Conservation (phyloP, 768 basidiomycete species). For the Boletellus sp. region DNA sequence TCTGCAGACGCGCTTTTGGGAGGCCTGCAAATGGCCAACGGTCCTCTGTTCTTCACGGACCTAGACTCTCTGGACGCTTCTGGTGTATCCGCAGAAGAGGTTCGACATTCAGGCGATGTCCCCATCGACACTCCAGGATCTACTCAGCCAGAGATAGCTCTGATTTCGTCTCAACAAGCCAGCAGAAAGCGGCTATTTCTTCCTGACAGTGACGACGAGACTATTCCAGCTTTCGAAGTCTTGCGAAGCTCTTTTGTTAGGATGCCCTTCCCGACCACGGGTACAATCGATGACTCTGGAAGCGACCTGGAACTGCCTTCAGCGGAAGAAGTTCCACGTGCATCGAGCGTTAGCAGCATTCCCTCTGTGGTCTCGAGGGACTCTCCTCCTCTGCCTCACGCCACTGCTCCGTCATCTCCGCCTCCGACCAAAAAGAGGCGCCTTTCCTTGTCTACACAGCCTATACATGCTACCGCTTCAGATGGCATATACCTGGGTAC, state of each 20-base stretch:
- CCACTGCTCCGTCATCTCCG: conserved; percentile 10
- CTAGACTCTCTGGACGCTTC: conserved; percentile 43
- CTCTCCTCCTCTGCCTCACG: conserved; percentile 26
- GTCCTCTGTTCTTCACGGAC: conserved; percentile 54
- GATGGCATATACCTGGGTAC: conserved; percentile 58
- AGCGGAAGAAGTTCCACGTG: conserved; percentile 33
- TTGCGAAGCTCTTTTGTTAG: neutral
- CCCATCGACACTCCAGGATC: neutral
- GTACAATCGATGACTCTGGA: conserved; percentile 28
- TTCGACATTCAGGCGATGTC: conserved; percentile 8
- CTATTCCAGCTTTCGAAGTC: conserved; percentile 18
- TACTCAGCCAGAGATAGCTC: neutral
- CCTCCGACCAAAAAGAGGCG: conserved; percentile 55
- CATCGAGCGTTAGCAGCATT: conserved; percentile 40
- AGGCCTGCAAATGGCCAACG: conserved; percentile 10
- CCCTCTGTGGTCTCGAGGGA: conserved; percentile 30
- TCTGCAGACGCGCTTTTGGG: too few relatives aligned
- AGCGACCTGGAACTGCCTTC: conserved; percentile 36
- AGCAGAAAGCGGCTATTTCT: conserved; percentile 38
- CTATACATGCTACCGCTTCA: conserved; percentile 11
- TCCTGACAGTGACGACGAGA: conserved; percentile 44
- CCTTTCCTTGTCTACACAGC: conserved; percentile 30
- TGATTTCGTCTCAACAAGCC: conserved; percentile 8
- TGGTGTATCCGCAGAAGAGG: neutral
- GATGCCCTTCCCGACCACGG: conserved; percentile 31